A percentile compares a stretch with the other conserved stretches of the same genome.
phyloP scores from a whole-genome alignment of 257 asterid genomes.

The Plectranthus barbatus region DNA sequence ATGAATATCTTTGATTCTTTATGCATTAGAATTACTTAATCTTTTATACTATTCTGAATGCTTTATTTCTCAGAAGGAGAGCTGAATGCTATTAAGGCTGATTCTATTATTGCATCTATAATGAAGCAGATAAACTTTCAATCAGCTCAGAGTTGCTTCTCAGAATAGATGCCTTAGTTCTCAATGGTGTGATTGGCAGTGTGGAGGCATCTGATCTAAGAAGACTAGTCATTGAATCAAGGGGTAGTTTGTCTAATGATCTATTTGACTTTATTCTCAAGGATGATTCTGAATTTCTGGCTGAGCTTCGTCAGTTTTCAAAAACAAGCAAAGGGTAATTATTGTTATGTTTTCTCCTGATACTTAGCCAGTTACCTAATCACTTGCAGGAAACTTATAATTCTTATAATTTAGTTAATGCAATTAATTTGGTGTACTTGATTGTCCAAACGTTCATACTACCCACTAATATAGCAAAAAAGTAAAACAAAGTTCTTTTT shows the following conservation, averaged over 20 bases:
- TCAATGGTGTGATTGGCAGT: conserved; percentile 49
- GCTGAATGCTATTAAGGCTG: not conserved
- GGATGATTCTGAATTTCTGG: conserved; percentile 56
- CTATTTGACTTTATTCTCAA: conserved; percentile 27
- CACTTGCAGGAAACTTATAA: not conserved
- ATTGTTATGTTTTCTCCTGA: conserved; percentile 11
- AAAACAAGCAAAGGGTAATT: conserved; percentile 40
- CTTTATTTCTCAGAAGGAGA: not conserved
- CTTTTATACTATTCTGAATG: not conserved
- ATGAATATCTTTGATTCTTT: not conserved
- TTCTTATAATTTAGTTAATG: not conserved
- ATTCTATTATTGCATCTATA: conserved; percentile 5
- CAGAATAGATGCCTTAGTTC: conserved; percentile 74
- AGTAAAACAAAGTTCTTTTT: too few relatives aligned
- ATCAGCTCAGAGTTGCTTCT: conserved; percentile 60
- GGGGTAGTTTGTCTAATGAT: conserved; percentile 37
- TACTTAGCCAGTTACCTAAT: not conserved
- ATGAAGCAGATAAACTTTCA: conserved; percentile 39
- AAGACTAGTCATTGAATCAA: conserved; percentile 49
- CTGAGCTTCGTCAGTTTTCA: conserved; percentile 47
- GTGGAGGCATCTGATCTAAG: conserved; percentile 64
- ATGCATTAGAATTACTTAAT: not conserved
- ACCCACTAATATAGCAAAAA: too few relatives aligned
- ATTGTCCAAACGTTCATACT: too few relatives aligned
- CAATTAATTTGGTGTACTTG: too few relatives aligned